These are phyloP conservation scores for Thyridium curvatum DNA, from an alignment of 2,329 filamentous ascomycete genomes.

Conservation along the genomic window DNA sequence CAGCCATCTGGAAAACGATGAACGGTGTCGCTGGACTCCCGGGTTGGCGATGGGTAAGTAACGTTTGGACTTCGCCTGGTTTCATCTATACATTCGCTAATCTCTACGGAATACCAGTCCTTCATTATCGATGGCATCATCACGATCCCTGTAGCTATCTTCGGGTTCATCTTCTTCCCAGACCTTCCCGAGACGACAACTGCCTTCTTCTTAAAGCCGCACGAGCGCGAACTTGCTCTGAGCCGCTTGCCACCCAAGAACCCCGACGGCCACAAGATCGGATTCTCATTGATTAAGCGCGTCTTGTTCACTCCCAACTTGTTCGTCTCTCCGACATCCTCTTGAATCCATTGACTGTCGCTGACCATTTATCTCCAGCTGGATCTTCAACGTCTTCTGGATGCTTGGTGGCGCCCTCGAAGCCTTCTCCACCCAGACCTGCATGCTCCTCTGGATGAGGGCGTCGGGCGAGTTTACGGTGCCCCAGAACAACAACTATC, in stretches of 20 bases:
- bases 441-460: slow-evolving; percentile 17
- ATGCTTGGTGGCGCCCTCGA: slow-evolving; percentile 8
- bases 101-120: not conserved
- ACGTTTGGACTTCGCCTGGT: too few species aligned
- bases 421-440: slow-evolving; percentile 1
- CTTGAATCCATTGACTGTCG: too few species aligned
- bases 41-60: slow-evolving; percentile 35
- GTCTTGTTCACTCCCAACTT: slow-evolving; percentile 12
- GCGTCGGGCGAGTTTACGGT: slow-evolving; percentile 16
- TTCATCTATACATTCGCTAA: too few species aligned
- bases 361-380: not conserved
- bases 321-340: slow-evolving; percentile 10
- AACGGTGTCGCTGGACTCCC: slow-evolving; percentile 32
- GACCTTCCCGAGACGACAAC: slow-evolving; percentile 32
- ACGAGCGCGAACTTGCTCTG: too few species aligned
- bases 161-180: slow-evolving; percentile 35
- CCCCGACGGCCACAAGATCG: slow-evolving; percentile 14
- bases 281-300: slow-evolving; percentile 13
- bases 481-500: slow-evolving; percentile 28
- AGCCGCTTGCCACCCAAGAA: slow-evolving; percentile 12
- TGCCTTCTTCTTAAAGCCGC: slow-evolving; percentile 27
- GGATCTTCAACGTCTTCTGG: slow-evolving; percentile 20
- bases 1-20: slow-evolving; percentile 27
- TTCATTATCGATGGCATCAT: slow-evolving; percentile 39
- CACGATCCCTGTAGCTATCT: slow-evolving; percentile 38